Percentiles rank a stretch among this genome's conserved stretches.
Evolutionary conservation across 2,329 filamentous ascomycete species (phyloP).

Genomic region (Aureobasidium pullulans): DNA sequence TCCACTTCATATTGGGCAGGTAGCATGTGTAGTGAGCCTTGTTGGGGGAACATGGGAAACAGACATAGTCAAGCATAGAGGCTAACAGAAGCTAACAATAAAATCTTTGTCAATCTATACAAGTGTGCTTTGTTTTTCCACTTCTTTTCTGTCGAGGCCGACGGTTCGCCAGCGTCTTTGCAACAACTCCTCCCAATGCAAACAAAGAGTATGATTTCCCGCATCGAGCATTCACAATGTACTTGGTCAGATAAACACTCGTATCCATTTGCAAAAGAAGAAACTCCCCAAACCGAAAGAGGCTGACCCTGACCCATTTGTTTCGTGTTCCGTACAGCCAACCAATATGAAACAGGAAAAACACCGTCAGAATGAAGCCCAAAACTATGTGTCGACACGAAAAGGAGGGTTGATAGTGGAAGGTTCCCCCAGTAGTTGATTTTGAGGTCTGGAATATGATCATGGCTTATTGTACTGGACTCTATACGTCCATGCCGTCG

Average conservation of each 20-base stretch:
- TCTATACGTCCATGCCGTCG: constrained; percentile 34
- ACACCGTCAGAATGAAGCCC: constrained; percentile 5
- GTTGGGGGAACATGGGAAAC: too few species aligned
- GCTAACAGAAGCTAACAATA: not conserved
- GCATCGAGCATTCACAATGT: not conserved
- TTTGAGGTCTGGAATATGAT: constrained; percentile 1
- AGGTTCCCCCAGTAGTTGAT: not conserved
- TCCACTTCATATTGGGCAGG: too few species aligned
- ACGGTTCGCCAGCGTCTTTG: not conserved
- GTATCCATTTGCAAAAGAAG: not conserved
- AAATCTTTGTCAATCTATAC: not conserved
- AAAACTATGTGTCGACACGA: constrained; percentile 6
- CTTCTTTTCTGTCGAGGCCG: not conserved
- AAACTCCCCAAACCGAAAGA: not conserved
- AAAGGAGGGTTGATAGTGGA: not conserved
- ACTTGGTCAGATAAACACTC: not conserved
- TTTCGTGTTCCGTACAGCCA: constrained; percentile 7
- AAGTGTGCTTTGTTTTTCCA: not conserved
- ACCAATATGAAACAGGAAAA: not conserved
- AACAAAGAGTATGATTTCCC: not conserved
- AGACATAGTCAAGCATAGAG: too few species aligned
- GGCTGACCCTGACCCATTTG: not conserved
- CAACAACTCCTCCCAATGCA: constrained; percentile 8
- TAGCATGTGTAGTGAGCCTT: too few species aligned
- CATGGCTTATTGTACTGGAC: not conserved